phyloP scores from a whole-genome alignment of 2,329 filamentous ascomycete species.

The Ophiostoma australiae region DNA sequence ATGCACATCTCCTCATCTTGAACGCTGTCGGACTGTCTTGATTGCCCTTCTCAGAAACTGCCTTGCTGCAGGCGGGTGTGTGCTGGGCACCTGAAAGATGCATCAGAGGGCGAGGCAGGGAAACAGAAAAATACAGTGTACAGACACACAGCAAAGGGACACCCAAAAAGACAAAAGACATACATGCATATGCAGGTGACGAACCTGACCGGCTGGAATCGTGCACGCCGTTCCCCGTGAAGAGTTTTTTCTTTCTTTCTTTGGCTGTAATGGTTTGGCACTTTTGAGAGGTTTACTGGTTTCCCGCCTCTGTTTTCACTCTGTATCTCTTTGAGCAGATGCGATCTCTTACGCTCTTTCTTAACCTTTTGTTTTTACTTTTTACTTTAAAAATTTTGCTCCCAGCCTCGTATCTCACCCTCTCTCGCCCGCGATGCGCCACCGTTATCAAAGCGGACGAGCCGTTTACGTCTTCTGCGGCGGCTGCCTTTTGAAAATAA shows the following conservation, averaged over 20 bases:
- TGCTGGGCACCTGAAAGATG: slow-evolving; percentile 16
- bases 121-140: neutral
- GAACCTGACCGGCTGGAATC: slow-evolving; percentile 12
- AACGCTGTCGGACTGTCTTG: neutral
- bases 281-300: neutral
- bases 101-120: slow-evolving; percentile 12
- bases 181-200: slow-evolving; percentile 15
- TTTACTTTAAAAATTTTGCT: neutral
- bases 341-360: neutral
- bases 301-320: slow-evolving; percentile 4
- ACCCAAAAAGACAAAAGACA: slow-evolving; percentile 3
- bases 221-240: neutral
- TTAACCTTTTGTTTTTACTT: neutral
- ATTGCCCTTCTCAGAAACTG: neutral
- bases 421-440: slow-evolving; percentile 3
- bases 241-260: slow-evolving; percentile 16
- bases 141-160: neutral
- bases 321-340: neutral
- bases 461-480: neutral
- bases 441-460: slow-evolving; percentile 4
- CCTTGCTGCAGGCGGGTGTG: slow-evolving; percentile 10
- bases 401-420: neutral
- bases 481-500: neutral
- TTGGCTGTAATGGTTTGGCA: neutral
- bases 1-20: neutral